Conservation (phyloP, 495 filamentous ascomycete species). For the Trypethelium eluteriae region DNA sequence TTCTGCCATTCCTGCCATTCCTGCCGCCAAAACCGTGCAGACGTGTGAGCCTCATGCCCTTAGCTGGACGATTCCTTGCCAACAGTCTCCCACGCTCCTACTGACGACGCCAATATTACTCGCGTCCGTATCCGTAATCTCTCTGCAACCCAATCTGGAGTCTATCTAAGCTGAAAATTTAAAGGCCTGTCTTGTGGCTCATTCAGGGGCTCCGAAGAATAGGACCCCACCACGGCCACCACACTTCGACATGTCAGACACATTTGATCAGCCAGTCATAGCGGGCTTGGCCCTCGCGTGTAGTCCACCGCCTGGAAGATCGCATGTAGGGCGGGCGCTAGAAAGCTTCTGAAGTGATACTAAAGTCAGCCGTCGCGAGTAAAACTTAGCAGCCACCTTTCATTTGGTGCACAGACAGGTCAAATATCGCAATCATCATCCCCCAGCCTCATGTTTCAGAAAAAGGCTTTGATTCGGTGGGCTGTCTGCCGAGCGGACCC, state of each 20-base stretch:
- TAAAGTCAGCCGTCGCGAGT: not conserved
- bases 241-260: not conserved
- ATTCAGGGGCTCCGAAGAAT: not conserved
- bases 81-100: not conserved
- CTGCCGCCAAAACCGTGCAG: no score
- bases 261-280: not conserved
- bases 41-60: no score
- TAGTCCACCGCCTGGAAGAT: not conserved
- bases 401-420: conserved; percentile 8
- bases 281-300: not conserved
- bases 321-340: conserved; percentile 3
- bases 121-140: not conserved
- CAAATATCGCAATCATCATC: conserved; percentile 6
- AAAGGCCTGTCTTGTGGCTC: not conserved
- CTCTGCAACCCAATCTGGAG: not conserved
- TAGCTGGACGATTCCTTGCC: not conserved
- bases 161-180: not conserved
- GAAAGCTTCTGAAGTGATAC: conserved; percentile 12
- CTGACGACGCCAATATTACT: not conserved
- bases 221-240: not conserved
- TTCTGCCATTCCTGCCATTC: no score
- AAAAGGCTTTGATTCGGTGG: conserved; percentile 8
- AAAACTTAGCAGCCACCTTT: conserved; percentile 11
- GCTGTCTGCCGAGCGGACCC: not conserved
- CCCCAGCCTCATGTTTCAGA: conserved; percentile 12